A percentile compares a stretch with the other conserved stretches of the same genome.
phyloP scores from a whole-genome alignment of 345 rosid species.

The Ceriops tagal region DNA sequence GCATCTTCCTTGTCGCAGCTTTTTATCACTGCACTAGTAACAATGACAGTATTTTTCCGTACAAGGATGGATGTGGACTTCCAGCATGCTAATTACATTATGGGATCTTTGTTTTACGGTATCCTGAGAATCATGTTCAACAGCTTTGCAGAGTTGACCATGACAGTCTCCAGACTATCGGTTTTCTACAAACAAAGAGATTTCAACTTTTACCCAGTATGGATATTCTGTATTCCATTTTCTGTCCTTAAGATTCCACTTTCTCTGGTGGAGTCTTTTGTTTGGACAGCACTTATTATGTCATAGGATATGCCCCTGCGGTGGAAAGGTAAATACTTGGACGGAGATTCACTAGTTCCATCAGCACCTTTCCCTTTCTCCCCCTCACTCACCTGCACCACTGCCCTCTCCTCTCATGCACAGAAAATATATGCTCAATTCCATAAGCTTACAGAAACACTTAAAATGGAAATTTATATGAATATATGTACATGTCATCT shows the following conservation, averaged over 20 bases:
- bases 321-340: constrained; percentile 30
- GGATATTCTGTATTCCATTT: constrained; percentile 46
- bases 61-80: constrained; percentile 31
- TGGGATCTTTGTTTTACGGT: constrained; percentile 41
- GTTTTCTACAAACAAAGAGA: constrained; percentile 52
- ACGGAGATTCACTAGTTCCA: not conserved
- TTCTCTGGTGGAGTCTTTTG: constrained; percentile 41
- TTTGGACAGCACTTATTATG: constrained; percentile 58
- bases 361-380: not conserved
- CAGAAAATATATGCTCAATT: no score
- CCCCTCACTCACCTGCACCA: not conserved
- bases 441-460: no score
- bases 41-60: constrained; percentile 40
- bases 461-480: no score
- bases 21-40: constrained; percentile 28
- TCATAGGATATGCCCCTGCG: constrained; percentile 50
- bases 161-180: constrained; percentile 40
- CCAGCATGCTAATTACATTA: constrained; percentile 32
- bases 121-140: constrained; percentile 31
- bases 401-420: no score
- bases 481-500: no score
- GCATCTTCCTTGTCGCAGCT: constrained; percentile 32
- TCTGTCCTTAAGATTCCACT: constrained; percentile 42
- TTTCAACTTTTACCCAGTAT: constrained; percentile 46
- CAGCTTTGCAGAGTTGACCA: constrained; percentile 39